Evolutionary conservation across 306 rosid genomes (phyloP).

Genomic region (Cicer yamashitae): DNA sequence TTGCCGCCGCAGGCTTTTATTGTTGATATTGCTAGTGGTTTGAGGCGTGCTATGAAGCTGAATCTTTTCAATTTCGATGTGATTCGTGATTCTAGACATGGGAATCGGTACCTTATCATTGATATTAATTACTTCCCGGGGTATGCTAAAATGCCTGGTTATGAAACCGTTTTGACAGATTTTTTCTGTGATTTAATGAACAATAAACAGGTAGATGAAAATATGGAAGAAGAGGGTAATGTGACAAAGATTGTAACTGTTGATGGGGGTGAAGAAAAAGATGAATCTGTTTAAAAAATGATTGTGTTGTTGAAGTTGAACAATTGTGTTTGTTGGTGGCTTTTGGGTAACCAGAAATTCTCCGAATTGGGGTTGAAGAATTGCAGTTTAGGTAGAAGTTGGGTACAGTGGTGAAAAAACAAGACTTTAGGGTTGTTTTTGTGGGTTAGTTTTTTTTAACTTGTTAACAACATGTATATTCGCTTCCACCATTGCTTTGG

Average conservation of each 20-base stretch:
- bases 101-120: constrained; percentile 80
- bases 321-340: constrained; percentile 21
- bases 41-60: constrained; percentile 64
- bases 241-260: constrained; percentile 36
- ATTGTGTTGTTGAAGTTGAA: not conserved
- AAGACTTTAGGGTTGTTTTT: constrained; percentile 55
- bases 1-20: constrained; percentile 80
- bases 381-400: constrained; percentile 55
- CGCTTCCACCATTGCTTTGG: constrained; percentile 61
- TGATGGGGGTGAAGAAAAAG: constrained; percentile 50
- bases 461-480: constrained; percentile 74
- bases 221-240: constrained; percentile 36
- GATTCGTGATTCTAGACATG: constrained; percentile 73
- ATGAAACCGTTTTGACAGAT: constrained; percentile 76
- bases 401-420: constrained; percentile 64
- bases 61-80: constrained; percentile 89
- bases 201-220: constrained; percentile 47
- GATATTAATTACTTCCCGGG: constrained; percentile 98
- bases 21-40: constrained; percentile 69
- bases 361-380: constrained; percentile 6
- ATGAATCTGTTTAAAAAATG: constrained; percentile 44
- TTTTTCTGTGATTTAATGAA: constrained; percentile 74
- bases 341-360: constrained; percentile 51
- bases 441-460: constrained; percentile 59
- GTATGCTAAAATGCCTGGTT: constrained; percentile 94